Conservation (phyloP, 345 rosid genomes). For the Arabidopsis arenosa region DNA sequence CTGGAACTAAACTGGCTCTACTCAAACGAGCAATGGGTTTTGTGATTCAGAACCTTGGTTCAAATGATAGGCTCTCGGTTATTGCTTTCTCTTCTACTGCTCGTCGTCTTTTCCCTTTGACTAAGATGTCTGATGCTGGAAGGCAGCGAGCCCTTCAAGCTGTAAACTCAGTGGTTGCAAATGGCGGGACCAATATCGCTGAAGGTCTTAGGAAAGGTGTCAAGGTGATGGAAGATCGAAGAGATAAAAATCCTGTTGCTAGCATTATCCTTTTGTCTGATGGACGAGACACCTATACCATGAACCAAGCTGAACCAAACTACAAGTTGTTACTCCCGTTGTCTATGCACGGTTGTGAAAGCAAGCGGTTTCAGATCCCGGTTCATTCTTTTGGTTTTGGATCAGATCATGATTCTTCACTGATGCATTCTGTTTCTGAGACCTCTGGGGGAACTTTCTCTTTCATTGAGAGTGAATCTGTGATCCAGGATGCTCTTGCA, state of each 20-base stretch:
- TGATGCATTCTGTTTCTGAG: conserved; percentile 93
- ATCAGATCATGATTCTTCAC: conserved; percentile 87
- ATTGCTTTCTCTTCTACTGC: conserved; percentile 97
- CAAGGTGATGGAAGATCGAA: conserved; percentile 86
- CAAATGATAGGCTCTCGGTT: conserved; percentile 89
- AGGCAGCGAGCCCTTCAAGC: conserved; percentile 84
- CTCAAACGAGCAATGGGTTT: conserved; percentile 99
- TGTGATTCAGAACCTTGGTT: conserved; percentile 94
- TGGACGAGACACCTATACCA: conserved; percentile 84
- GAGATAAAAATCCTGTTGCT: conserved; percentile 82
- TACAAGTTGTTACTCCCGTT: conserved; percentile 69
- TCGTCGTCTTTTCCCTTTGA: conserved; percentile 82
- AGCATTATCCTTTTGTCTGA: conserved; percentile 91
- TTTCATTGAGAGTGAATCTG: conserved; percentile 86
- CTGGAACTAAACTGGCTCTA: conserved; percentile 94
- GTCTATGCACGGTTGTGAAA: conserved; percentile 60
- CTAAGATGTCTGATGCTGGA: conserved; percentile 80
- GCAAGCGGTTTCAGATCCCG: conserved; percentile 70
- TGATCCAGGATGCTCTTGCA: conserved; percentile 97
- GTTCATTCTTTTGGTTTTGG: conserved; percentile 97
- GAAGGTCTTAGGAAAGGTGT: conserved; percentile 95
- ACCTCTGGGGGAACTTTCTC: conserved; percentile 94
- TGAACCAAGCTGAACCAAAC: conserved; percentile 63
- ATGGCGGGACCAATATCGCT: conserved; percentile 95
- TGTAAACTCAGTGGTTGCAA: conserved; percentile 87